Evolutionary conservation across 2,329 filamentous ascomycete genomes (phyloP).

Genomic region (Xylaria sp.): DNA sequence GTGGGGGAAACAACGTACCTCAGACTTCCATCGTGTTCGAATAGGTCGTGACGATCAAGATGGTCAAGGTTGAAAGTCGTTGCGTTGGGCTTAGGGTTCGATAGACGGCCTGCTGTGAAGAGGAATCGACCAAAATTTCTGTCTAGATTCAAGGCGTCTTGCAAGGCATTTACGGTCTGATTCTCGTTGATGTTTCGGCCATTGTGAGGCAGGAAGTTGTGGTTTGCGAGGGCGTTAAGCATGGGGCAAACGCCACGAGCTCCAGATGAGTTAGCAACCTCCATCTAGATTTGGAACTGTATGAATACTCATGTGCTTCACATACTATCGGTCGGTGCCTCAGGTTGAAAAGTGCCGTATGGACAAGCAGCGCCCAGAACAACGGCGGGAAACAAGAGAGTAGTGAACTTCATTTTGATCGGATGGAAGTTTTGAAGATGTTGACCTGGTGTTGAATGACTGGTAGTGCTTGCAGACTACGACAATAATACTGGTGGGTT

Average conservation of each 20-base stretch:
- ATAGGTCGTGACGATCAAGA: constrained; percentile 57
- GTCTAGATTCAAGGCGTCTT: constrained; percentile 56
- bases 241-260: constrained; percentile 54
- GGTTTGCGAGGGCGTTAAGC: constrained; percentile 63
- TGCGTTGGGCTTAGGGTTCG: constrained; percentile 57
- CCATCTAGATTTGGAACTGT: neutral
- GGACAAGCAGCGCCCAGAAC: constrained; percentile 28
- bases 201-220: constrained; percentile 59
- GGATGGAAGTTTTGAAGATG: neutral
- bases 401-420: constrained; percentile 29
- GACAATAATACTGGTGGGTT: neutral
- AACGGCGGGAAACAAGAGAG: constrained; percentile 25
- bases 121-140: constrained; percentile 52
- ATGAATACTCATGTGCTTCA: neutral
- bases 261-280: constrained; percentile 7
- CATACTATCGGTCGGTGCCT: constrained; percentile 33
- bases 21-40: constrained; percentile 61
- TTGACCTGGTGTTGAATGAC: neutral
- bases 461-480: neutral
- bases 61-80: constrained; percentile 56
- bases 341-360: constrained; percentile 27
- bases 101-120: constrained; percentile 55
- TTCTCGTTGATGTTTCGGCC: constrained; percentile 55
- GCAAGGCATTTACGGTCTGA: constrained; percentile 52
- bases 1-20: constrained; percentile 43